phyloP scores from a whole-genome alignment of 2,329 filamentous ascomycete species.

The Sarocladium strictum region DNA sequence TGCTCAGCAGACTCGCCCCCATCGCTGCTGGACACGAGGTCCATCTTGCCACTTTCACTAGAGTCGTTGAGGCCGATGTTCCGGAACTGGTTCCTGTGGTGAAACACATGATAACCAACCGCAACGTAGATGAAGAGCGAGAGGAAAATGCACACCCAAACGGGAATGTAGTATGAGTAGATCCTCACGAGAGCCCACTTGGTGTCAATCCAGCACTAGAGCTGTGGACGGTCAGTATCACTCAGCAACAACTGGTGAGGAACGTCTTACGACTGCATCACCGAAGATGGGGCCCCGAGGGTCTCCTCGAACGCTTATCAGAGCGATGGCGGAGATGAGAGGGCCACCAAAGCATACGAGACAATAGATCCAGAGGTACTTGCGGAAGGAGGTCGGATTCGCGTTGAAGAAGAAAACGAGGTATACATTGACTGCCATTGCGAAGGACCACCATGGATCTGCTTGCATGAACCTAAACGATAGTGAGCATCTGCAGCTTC shows the following conservation, averaged over 20 bases:
- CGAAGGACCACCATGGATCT: slow-evolving; percentile 70
- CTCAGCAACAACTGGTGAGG: background rate
- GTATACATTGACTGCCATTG: slow-evolving; percentile 78
- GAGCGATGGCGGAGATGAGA: slow-evolving; percentile 57
- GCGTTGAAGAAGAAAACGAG: slow-evolving; percentile 56
- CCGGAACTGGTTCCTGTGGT: slow-evolving; percentile 48
- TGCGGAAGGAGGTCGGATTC: slow-evolving; percentile 57
- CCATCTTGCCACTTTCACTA: slow-evolving; percentile 16
- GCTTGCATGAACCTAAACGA: slow-evolving; percentile 64
- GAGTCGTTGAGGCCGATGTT: slow-evolving; percentile 32
- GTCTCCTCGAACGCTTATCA: slow-evolving; percentile 50
- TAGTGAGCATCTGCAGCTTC: background rate
- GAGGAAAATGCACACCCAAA: slow-evolving; percentile 52
- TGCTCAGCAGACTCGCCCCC: slow-evolving; percentile 25
- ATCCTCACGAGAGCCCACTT: slow-evolving; percentile 50
- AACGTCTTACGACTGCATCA: slow-evolving; percentile 44
- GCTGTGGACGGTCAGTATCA: slow-evolving; percentile 28
- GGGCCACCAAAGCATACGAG: slow-evolving; percentile 65
- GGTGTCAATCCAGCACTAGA: slow-evolving; percentile 56
- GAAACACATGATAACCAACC: slow-evolving; percentile 54
- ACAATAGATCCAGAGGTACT: slow-evolving; percentile 65
- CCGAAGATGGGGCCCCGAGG: slow-evolving; percentile 41
- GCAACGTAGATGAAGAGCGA: slow-evolving; percentile 50
- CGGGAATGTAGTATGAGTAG: slow-evolving; percentile 55
- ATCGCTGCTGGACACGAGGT: slow-evolving; percentile 20